phyloP scores from a whole-genome alignment of 495 filamentous ascomycete species.

The Gamarada debralockiae region DNA sequence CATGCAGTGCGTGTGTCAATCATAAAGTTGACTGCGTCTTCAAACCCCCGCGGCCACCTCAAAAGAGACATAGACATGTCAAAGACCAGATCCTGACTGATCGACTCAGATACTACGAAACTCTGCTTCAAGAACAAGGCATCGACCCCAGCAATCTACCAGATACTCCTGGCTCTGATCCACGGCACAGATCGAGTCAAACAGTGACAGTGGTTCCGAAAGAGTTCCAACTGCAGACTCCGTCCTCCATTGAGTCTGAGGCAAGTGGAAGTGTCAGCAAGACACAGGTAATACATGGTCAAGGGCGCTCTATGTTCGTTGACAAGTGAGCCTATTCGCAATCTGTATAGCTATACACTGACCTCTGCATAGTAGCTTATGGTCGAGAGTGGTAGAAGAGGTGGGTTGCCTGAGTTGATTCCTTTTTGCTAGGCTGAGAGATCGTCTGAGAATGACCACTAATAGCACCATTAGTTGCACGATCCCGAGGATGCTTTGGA shows the following conservation, averaged over 20 bases:
- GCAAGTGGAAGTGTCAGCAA: neutral
- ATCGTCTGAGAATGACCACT: neutral
- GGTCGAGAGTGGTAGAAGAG: constrained; percentile 18
- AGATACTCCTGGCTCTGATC: neutral
- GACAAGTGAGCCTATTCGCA: constrained; percentile 12
- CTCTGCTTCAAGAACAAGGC: constrained; percentile 44
- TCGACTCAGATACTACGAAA: constrained; percentile 49
- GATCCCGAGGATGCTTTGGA: constrained; percentile 7
- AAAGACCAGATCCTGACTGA: constrained; percentile 44
- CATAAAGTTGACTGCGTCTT: constrained; percentile 79
- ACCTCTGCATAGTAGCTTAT: constrained; percentile 13
- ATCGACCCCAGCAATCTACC: constrained; percentile 25
- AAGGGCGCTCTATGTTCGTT: constrained; percentile 10
- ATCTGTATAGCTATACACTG: neutral
- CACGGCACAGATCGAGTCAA: neutral
- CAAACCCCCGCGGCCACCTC: constrained; percentile 70
- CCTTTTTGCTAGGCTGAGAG: neutral
- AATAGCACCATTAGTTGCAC: constrained; percentile 6
- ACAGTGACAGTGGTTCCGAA: neutral
- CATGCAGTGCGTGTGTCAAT: constrained; percentile 78
- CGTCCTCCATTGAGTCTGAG: neutral
- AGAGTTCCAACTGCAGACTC: neutral
- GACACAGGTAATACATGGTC: constrained; percentile 11
- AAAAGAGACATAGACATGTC: constrained; percentile 54
- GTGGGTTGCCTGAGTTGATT: neutral